Conservation (phyloP, 2,329 filamentous ascomycete species). For the Drechslerella coelobrocha region DNA sequence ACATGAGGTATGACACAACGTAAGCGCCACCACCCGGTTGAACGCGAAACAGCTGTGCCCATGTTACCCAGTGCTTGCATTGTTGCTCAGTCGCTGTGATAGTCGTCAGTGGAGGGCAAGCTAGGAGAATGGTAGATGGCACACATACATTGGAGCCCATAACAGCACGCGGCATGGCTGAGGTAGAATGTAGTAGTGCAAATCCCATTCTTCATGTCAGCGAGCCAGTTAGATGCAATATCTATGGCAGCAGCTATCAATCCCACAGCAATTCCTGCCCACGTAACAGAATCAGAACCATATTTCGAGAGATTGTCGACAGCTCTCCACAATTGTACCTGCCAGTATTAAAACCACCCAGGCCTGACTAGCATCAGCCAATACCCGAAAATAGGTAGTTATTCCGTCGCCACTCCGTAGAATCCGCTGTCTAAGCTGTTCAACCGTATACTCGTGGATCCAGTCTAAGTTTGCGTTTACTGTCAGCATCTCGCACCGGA, state of each 20-base stretch:
- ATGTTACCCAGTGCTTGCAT: constrained; percentile 85
- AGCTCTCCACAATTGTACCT: constrained; percentile 64
- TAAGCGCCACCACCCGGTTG: constrained; percentile 73
- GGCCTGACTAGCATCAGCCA: constrained; percentile 85
- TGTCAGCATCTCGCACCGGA: not conserved
- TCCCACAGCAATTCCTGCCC: constrained; percentile 68
- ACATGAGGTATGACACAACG: constrained; percentile 86
- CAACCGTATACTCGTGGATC: constrained; percentile 99
- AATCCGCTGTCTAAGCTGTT: constrained; percentile 83
- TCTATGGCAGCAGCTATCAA: constrained; percentile 87
- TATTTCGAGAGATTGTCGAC: not conserved
- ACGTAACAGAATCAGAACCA: not conserved
- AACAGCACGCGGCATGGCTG: constrained; percentile 90
- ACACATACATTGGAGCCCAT: constrained; percentile 74
- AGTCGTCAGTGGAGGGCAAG: constrained; percentile 15
- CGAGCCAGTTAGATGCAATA: constrained; percentile 89
- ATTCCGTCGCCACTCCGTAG: constrained; percentile 74
- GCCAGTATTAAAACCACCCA: constrained; percentile 89
- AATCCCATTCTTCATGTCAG: constrained; percentile 87
- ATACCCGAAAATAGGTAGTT: constrained; percentile 72
- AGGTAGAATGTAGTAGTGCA: constrained; percentile 87
- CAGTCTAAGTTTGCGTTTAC: constrained; percentile 67
- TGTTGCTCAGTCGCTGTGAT: constrained; percentile 72
- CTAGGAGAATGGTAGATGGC: not conserved
- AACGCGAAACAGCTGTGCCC: constrained; percentile 77